Conservation (phyloP, 2,329 filamentous ascomycete genomes). For the Acephala macrosclerotiorum region DNA sequence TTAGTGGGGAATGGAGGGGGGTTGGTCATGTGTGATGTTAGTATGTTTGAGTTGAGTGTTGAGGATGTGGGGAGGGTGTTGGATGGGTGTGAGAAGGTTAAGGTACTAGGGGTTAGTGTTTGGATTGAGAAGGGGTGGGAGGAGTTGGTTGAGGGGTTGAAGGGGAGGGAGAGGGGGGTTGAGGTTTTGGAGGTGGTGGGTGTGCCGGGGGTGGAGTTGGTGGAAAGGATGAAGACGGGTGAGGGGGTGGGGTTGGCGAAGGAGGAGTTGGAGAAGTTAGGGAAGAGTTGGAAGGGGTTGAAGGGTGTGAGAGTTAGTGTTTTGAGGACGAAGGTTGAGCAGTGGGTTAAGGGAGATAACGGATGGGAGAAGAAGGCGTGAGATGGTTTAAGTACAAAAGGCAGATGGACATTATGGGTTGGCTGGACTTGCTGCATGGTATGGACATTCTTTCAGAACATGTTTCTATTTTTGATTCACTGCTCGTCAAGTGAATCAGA, state of each 20-base stretch:
- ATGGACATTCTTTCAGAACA: background rate
- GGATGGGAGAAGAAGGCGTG: conserved; percentile 21
- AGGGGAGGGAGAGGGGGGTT: conserved; percentile 22
- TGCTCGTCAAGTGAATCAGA: background rate
- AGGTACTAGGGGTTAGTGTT: conserved; percentile 48
- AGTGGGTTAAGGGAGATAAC: conserved; percentile 31
- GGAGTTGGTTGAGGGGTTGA: conserved; percentile 28
- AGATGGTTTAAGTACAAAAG: background rate
- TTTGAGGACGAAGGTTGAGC: conserved; percentile 33
- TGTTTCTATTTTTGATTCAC: background rate
- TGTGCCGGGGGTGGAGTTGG: conserved; percentile 31
- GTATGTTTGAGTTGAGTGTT: conserved; percentile 49
- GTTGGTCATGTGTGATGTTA: conserved; percentile 44
- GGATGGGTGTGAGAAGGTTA: conserved; percentile 46
- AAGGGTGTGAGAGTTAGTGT: conserved; percentile 37
- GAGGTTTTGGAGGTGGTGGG: conserved; percentile 39
- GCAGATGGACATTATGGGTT: background rate
- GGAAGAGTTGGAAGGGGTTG: conserved; percentile 24
- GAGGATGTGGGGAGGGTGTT: conserved; percentile 46
- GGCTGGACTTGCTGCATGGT: background rate
- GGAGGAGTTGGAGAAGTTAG: conserved; percentile 21
- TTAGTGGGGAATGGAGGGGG: conserved; percentile 34
- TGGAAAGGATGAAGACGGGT: conserved; percentile 34
- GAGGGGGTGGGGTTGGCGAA: conserved; percentile 22
- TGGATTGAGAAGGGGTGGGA: conserved; percentile 43